These are phyloP conservation scores for Ophiostoma pallidulum DNA, from an alignment of 2,329 filamentous ascomycete genomes.

Conservation along the genomic window DNA sequence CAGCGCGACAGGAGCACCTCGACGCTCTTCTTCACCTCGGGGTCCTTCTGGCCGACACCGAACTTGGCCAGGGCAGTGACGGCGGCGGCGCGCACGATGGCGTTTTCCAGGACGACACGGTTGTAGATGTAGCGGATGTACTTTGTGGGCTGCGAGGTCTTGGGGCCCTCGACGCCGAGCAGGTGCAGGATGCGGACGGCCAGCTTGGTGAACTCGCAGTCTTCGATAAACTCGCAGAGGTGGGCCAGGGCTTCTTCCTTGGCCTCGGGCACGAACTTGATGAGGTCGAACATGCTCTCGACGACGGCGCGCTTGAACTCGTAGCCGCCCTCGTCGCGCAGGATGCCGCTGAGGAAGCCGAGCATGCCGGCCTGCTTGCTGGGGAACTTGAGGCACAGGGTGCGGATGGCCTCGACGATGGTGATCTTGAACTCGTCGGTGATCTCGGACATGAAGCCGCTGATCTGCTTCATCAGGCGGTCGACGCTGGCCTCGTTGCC, in stretches of 20 bases:
- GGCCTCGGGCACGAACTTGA: conserved; percentile 93
- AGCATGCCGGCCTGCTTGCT: conserved; percentile 98
- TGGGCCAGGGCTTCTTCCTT: conserved; percentile 79
- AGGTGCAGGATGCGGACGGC: conserved; percentile 92
- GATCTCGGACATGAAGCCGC: conserved; percentile 96
- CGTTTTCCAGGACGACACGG: conserved; percentile 92
- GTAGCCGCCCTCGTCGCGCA: conserved; percentile 93
- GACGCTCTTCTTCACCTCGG: conserved; percentile 93
- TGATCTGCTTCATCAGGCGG: conserved; percentile 96
- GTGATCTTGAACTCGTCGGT: conserved; percentile 99
- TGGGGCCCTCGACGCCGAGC: conserved; percentile 87
- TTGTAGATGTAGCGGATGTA: conserved; percentile 99
- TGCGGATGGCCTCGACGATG: conserved; percentile 97
- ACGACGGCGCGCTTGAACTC: conserved; percentile 97
- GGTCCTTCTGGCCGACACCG: conserved; percentile 90
- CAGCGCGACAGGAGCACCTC: conserved; percentile 86
- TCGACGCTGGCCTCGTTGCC: conserved; percentile 97
- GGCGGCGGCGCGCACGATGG: conserved; percentile 86
- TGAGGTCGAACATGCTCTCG: conserved; percentile 98
- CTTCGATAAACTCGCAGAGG: conserved; percentile 97
- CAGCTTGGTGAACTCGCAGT: conserved; percentile 97
- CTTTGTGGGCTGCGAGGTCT: conserved; percentile 91
- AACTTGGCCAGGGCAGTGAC: conserved; percentile 96
- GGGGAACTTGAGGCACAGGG: conserved; percentile 93
- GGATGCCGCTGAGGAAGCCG: conserved; percentile 89